Evolutionary conservation across 148 eudicot genomes (phyloP).

Genomic region (Vaccinium corymbosum): DNA sequence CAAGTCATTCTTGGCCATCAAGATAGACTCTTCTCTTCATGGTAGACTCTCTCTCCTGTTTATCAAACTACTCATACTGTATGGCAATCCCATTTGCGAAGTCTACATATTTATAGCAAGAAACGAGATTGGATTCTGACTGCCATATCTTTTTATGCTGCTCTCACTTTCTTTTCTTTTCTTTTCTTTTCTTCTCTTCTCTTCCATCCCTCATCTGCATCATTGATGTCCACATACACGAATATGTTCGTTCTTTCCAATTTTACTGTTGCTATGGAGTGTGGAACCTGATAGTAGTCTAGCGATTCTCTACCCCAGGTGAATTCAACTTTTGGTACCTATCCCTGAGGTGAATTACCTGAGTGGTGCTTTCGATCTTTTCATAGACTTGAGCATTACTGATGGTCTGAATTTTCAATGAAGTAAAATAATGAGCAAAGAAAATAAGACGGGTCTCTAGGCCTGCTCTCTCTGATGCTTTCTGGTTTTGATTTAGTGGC

Average conservation of each 20-base stretch:
- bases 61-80: background rate
- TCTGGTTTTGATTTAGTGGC: background rate
- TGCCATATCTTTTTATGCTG: constrained; percentile 1
- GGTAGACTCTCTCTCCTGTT: background rate
- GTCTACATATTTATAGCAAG: background rate
- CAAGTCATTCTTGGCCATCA: constrained; percentile 25
- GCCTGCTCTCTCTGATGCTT: background rate
- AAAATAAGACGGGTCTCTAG: background rate
- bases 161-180: background rate
- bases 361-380: background rate
- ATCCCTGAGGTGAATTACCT: background rate
- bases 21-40: constrained; percentile 13
- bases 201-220: background rate
- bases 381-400: background rate
- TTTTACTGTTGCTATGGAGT: background rate
- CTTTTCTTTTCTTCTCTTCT: background rate
- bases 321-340: background rate
- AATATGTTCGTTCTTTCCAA: background rate
- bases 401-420: background rate
- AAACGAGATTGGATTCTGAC: background rate
- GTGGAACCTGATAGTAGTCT: background rate
- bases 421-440: background rate
- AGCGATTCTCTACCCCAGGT: background rate
- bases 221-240: background rate
- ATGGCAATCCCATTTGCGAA: background rate